A percentile compares a stretch with the other conserved stretches of the same genome.
These are phyloP conservation scores for Pestalotiopsis sp. DNA, from an alignment of 2,329 filamentous ascomycete genomes.

Conservation along the genomic window DNA sequence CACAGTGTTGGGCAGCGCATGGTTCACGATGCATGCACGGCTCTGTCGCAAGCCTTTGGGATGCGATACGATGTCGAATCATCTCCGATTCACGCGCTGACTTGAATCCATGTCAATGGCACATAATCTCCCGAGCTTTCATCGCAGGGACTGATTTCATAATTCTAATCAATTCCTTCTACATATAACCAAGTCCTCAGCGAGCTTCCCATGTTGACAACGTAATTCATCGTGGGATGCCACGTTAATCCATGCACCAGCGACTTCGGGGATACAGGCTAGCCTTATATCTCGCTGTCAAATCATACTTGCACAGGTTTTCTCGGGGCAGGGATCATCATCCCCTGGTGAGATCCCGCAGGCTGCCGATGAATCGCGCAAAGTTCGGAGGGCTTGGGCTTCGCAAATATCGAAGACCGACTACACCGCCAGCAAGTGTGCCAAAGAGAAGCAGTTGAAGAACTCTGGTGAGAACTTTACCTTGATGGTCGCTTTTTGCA, in stretches of 20 bases:
- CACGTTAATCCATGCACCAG: too few species aligned
- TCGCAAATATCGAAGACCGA: constrained; percentile 8
- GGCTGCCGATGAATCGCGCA: not conserved
- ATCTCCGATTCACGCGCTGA: not conserved
- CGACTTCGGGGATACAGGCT: too few species aligned
- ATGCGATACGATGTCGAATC: not conserved
- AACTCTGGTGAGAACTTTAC: constrained; percentile 56
- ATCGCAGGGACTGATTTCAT: too few species aligned
- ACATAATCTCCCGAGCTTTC: not conserved
- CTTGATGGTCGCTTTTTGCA: constrained; percentile 69
- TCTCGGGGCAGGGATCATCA: not conserved
- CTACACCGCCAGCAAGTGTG: not conserved
- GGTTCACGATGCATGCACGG: constrained; percentile 7
- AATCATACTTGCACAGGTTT: not conserved
- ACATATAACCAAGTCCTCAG: too few species aligned
- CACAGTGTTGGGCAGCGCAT: not conserved
- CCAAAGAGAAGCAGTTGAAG: constrained; percentile 39
- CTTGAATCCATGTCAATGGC: not conserved
- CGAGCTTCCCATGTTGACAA: too few species aligned
- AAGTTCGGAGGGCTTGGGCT: not conserved
- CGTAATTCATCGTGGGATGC: too few species aligned
- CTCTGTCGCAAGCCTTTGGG: constrained; percentile 6
- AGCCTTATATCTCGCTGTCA: too few species aligned
- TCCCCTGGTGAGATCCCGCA: not conserved
- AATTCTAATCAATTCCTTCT: too few species aligned